These are phyloP conservation scores for Musa balbisiana DNA, from an alignment of 202 grass and related monocot genomes.

Conservation along the genomic window DNA sequence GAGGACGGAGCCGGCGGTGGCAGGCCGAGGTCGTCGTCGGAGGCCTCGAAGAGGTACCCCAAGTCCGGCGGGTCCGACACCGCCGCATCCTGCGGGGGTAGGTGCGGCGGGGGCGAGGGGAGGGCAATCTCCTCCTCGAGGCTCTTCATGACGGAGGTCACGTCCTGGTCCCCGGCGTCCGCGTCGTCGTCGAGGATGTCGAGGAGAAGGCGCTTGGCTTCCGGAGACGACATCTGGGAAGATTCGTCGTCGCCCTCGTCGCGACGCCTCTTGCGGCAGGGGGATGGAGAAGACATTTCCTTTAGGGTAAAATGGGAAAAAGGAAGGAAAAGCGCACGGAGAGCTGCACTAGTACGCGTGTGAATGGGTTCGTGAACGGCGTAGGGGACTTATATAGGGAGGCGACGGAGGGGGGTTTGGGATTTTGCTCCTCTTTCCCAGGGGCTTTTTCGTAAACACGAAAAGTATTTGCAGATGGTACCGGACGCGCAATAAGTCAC, in stretches of 20 bases:
- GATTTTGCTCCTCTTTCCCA: neutral
- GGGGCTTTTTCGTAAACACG: neutral
- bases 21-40: conserved; percentile 87
- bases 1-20: conserved; percentile 37
- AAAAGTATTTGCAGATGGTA: too few relatives aligned
- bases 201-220: conserved; percentile 4
- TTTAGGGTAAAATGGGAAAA: neutral
- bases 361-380: neutral
- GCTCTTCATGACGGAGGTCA: conserved; percentile 85
- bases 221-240: neutral
- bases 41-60: conserved; percentile 72
- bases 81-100: neutral
- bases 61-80: conserved; percentile 39
- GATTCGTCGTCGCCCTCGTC: conserved; percentile 7
- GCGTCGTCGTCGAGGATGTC: conserved; percentile 45
- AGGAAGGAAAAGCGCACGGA: neutral
- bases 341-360: neutral
- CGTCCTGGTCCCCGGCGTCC: conserved; percentile 29
- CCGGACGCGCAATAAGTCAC: too few relatives aligned
- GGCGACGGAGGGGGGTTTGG: neutral
- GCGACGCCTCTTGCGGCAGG: conserved; percentile 27
- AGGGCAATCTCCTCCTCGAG: conserved; percentile 67
- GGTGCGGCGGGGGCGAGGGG: neutral
- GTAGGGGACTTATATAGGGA: neutral
- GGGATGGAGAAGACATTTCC: neutral